These are phyloP conservation scores for Globisporangium orthogonon DNA, from an alignment of 352 stramenopile species.

Conservation along the genomic window DNA sequence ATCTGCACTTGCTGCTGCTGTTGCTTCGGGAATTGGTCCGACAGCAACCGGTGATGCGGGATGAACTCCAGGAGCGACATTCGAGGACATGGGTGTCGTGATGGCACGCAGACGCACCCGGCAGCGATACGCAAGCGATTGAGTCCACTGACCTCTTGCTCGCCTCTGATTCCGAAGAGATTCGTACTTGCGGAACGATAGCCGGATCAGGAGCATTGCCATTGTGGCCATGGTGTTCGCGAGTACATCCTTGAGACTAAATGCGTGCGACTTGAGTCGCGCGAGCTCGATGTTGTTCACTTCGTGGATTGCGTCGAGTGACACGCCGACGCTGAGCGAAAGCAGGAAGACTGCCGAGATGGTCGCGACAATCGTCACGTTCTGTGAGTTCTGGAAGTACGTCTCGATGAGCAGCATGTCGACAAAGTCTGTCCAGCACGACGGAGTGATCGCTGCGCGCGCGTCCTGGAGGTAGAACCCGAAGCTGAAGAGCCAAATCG, in stretches of 20 bases:
- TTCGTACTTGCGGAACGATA: conserved; percentile 8
- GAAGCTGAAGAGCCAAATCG: conserved; percentile 6
- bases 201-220: conserved; percentile 7
- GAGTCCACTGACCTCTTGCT: background rate
- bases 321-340: conserved; percentile 1
- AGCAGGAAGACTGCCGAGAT: conserved; percentile 3
- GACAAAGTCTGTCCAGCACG: conserved; percentile 11
- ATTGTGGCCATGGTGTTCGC: conserved; percentile 15
- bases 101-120: background rate
- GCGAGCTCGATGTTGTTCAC: background rate
- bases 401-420: conserved; percentile 13
- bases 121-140: conserved; percentile 10
- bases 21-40: background rate
- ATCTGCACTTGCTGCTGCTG: background rate
- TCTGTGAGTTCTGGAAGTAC: conserved; percentile 10
- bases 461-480: conserved; percentile 5
- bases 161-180: background rate
- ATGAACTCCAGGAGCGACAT: background rate
- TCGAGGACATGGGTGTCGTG: background rate
- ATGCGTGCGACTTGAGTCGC: background rate
- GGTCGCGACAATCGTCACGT: background rate
- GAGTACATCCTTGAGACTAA: conserved; percentile 10
- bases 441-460: conserved; percentile 2
- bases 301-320: background rate
- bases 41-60: background rate